Conservation (phyloP, 2,329 filamentous ascomycete genomes). For the Arthroderma sp. region DNA sequence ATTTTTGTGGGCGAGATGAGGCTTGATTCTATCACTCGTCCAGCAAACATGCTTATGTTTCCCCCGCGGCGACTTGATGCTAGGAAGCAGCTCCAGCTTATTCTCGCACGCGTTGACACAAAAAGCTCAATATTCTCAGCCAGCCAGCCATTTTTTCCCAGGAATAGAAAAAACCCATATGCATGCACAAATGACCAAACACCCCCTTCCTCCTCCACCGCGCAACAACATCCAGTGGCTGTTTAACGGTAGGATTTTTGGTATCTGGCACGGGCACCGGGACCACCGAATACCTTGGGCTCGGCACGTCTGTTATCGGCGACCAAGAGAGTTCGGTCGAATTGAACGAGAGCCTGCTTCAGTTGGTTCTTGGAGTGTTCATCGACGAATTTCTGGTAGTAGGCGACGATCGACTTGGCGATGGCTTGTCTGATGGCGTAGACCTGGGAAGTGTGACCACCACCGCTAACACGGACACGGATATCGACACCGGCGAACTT, state of each 20-base stretch:
- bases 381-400: slow-evolving; percentile 99
- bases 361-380: slow-evolving; percentile 99
- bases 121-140: too few species aligned
- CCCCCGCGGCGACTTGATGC: too few species aligned
- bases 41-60: too few species aligned
- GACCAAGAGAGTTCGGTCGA: slow-evolving; percentile 93
- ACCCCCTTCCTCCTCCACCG: slow-evolving; percentile 2
- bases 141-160: too few species aligned
- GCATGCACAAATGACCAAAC: neutral
- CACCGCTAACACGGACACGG: slow-evolving; percentile 87
- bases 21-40: too few species aligned
- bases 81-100: too few species aligned
- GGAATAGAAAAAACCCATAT: too few species aligned
- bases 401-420: slow-evolving; percentile 90
- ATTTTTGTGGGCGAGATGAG: too few species aligned
- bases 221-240: slow-evolving; percentile 4
- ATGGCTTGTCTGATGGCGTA: slow-evolving; percentile 99
- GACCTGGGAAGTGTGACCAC: slow-evolving; percentile 95
- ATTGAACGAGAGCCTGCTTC: slow-evolving; percentile 91
- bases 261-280: slow-evolving; percentile 89
- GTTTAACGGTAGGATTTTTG: slow-evolving; percentile 98
- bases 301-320: slow-evolving; percentile 98
- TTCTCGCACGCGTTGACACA: too few species aligned
- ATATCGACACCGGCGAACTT: slow-evolving; percentile 97
- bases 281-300: slow-evolving; percentile 84